phyloP scores from a whole-genome alignment of 345 rosid genomes.

The Moricandia moricandioides region DNA sequence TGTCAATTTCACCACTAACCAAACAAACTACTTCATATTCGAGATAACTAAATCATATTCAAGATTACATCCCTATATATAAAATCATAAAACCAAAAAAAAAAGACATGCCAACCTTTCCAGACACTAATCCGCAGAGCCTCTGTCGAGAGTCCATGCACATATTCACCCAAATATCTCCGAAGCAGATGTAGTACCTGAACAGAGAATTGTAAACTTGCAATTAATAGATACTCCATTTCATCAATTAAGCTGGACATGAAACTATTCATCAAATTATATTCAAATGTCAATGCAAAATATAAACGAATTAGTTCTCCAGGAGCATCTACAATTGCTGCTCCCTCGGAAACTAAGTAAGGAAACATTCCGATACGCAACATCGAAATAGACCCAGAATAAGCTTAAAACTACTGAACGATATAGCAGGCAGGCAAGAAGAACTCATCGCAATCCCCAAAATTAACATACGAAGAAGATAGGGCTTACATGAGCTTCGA shows the following conservation, averaged over 20 bases:
- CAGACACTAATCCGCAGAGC: constrained; percentile 95
- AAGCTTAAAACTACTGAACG: neutral
- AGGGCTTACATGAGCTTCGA: constrained; percentile 81
- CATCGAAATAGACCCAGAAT: neutral
- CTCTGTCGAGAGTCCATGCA: constrained; percentile 88
- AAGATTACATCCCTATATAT: neutral
- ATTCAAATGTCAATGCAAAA: neutral
- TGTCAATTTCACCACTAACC: constrained; percentile 5
- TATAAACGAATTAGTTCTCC: constrained; percentile 13
- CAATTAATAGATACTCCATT: constrained; percentile 10
- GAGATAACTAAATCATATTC: constrained; percentile 1
- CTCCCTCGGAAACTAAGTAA: neutral
- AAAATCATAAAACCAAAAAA: neutral
- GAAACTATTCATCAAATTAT: neutral
- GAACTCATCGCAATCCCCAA: constrained; percentile 9
- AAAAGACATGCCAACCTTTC: constrained; percentile 60
- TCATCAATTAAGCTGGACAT: neutral
- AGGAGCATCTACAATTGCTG: neutral
- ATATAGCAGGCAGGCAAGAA: neutral
- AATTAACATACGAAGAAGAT: neutral
- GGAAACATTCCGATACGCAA: neutral
- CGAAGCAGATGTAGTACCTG: constrained; percentile 98
- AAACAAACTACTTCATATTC: neutral
- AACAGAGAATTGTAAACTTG: constrained; percentile 17
- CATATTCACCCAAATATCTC: constrained; percentile 94